Evolutionary conservation across 768 basidiomycete species (phyloP), one percentile per base, ranked within the genome.

Genomic region (Cystobasidium tubakii): DNA sequence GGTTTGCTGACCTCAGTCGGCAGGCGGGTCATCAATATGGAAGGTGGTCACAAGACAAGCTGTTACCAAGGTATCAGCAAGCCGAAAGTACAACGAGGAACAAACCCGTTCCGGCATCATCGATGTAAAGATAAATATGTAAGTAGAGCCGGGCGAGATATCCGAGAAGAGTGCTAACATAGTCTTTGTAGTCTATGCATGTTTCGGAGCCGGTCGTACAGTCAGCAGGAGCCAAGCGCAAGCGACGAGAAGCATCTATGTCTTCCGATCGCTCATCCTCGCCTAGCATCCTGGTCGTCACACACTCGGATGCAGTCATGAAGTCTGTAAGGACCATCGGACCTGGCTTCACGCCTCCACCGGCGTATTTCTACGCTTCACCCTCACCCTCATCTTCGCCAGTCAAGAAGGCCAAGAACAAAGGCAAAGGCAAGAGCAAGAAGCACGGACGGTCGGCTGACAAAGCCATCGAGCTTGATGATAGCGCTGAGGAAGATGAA

Each of bases 261-360:
- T 67, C 66, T 7, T 17, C 46, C 21, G 42, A 42, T 67, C 66
- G 66, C 46, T 67, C 66, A 2, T 67, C 66, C 1, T 67, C 66
- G 7, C 66, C 66, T 6, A 46, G 42, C 21, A 54, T 67, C 9
- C 29, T 31, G 23, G 66, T 67, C 21, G 66, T 67, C 10, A 50
- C 66, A 15, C 39, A 54, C 17, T 67, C 66, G 3, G 43, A 46
- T 31, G 44, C 50, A 15, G 42, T 46, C 34, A 46, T 67, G 42
- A 46, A 39, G 15, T 43, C 66, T 6, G 50, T 46, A 10, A 43
- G 17, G 66, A 67, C 42, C 10, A 21, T 31, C n/a, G 21, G 27
- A 31, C 29, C 25, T 23, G 42, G 63, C 21, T 23, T 43, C 17
- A 67, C 66, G n/a, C 43, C 27, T 17, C 42, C 42, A 15, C 39